Evolutionary conservation across 345 rosid species (phyloP).

Genomic region (Heritiera fomes): DNA sequence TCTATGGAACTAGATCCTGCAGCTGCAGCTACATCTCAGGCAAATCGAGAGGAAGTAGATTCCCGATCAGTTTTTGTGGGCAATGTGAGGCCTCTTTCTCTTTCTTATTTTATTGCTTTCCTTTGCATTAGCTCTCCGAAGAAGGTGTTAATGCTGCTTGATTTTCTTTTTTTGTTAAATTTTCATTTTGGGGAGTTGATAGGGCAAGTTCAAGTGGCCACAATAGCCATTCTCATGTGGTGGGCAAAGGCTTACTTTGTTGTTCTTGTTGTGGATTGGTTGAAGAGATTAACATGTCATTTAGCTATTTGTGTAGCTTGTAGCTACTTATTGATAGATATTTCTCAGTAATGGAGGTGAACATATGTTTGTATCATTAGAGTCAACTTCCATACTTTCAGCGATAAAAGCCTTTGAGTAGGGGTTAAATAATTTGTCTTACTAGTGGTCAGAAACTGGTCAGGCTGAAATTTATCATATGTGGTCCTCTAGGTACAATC

Average conservation of each 20-base stretch:
- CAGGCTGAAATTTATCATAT: not conserved
- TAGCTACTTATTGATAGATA: not conserved
- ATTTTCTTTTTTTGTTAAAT: not conserved
- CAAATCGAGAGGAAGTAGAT: slow-evolving; percentile 69
- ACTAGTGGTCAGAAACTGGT: not conserved
- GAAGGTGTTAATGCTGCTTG: not conserved
- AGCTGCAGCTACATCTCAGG: slow-evolving; percentile 52
- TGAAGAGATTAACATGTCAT: not conserved
- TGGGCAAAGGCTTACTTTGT: not conserved
- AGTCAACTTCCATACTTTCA: not conserved
- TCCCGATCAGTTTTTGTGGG: slow-evolving; percentile 75
- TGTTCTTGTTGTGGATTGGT: not conserved
- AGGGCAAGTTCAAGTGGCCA: not conserved
- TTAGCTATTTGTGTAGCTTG: slow-evolving; percentile 2
- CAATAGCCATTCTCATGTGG: not conserved
- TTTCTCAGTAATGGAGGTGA: not conserved
- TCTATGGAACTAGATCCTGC: slow-evolving; percentile 52
- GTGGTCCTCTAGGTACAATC: not conserved
- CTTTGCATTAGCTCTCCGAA: not conserved
- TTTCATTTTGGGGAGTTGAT: slow-evolving; percentile 1
- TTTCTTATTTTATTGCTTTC: slow-evolving; percentile 14
- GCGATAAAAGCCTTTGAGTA: not conserved
- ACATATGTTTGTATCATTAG: not conserved
- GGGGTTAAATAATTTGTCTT: not conserved
- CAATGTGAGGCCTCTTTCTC: slow-evolving; percentile 58